phyloP scores from a whole-genome alignment of 2,329 filamentous ascomycete genomes.

The Colletotrichum musicola region DNA sequence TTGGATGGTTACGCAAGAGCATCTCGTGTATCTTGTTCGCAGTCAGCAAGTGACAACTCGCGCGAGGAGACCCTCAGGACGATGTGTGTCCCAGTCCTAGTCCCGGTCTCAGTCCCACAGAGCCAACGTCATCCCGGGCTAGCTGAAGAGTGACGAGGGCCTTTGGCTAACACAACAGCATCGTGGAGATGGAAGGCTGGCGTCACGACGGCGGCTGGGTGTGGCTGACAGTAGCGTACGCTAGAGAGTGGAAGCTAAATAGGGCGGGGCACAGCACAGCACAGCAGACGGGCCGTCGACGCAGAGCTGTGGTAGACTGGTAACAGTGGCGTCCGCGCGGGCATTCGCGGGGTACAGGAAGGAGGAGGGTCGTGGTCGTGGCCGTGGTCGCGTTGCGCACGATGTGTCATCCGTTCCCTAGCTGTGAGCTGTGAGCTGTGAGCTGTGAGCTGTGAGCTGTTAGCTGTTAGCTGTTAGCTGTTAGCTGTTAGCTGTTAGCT shows the following conservation, averaged over 20 bases:
- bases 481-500: no score
- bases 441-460: not conserved
- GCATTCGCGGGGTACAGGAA: conserved; percentile 25
- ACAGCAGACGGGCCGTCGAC: not conserved
- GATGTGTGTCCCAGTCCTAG: not conserved
- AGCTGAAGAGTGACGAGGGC: conserved; percentile 16
- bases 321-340: conserved; percentile 9
- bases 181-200: conserved; percentile 21
- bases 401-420: conserved; percentile 32
- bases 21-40: conserved; percentile 4
- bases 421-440: no score
- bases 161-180: conserved; percentile 7
- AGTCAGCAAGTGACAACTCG: conserved; percentile 5
- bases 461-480: not conserved
- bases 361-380: not conserved
- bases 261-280: conserved; percentile 10
- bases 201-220: conserved; percentile 36
- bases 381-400: conserved; percentile 15
- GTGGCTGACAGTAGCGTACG: conserved; percentile 24
- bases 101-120: conserved; percentile 1
- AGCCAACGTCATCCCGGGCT: conserved; percentile 29
- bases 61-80: not conserved
- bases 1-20: conserved; percentile 25
- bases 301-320: not conserved
- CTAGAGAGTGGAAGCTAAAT: conserved; percentile 25